phyloP scores from a whole-genome alignment of 1,284 basidiomycete species.

The Puccinia polysora region DNA sequence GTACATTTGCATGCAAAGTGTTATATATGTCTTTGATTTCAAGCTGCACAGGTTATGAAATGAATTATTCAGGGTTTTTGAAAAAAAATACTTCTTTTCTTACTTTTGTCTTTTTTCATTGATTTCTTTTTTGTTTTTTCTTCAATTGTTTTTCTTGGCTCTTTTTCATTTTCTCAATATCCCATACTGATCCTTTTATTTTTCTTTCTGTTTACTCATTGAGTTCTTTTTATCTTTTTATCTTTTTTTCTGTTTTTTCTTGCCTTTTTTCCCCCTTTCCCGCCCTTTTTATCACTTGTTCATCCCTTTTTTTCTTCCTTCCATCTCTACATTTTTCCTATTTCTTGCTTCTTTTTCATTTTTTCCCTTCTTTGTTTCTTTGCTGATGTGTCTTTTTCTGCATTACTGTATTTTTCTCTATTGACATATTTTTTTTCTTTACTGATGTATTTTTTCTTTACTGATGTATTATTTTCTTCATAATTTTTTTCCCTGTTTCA shows the following conservation, averaged over 20 bases:
- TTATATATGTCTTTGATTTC: no score
- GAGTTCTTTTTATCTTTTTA: background rate
- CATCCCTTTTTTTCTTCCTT: background rate
- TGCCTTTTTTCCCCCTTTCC: background rate
- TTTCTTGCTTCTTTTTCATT: no score
- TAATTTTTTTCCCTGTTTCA: background rate
- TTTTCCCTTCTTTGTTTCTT: no score
- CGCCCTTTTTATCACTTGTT: no score
- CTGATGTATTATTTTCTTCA: background rate
- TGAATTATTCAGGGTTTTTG: no score
- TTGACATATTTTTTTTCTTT: background rate
- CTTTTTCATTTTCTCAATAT: conserved; percentile 1
- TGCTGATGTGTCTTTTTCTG: background rate
- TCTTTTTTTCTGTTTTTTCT: background rate
- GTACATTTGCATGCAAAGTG: no score
- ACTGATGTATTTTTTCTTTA: background rate
- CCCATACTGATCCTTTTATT: background rate
- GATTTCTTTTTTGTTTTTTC: background rate
- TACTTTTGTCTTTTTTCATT: background rate
- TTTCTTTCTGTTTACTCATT: background rate
- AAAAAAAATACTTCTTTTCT: no score
- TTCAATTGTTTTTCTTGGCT: no score
- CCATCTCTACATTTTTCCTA: no score
- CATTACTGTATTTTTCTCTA: background rate
- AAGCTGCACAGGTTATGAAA: no score